Evolutionary conservation across 495 filamentous ascomycete genomes (phyloP).

Genomic region (Penicillium alfredii): DNA sequence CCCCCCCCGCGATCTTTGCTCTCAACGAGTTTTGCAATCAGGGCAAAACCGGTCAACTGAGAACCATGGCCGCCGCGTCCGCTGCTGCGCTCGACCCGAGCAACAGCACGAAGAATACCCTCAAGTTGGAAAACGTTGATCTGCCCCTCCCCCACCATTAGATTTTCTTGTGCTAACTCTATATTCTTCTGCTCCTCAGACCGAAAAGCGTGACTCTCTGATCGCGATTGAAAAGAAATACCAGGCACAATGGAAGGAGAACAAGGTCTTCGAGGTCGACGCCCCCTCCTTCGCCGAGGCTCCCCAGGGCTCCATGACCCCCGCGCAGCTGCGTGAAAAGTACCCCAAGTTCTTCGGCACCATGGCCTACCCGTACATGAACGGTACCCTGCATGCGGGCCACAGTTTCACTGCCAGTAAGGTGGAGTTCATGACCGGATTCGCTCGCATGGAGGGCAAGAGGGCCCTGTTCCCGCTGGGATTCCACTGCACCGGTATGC

Average conservation of each 20-base stretch:
- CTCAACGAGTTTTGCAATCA: slow-evolving; percentile 23
- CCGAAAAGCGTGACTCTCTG: slow-evolving; percentile 87
- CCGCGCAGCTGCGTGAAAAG: slow-evolving; percentile 68
- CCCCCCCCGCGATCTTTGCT: slow-evolving; percentile 30
- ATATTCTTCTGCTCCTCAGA: slow-evolving; percentile 41
- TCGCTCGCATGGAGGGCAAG: slow-evolving; percentile 84
- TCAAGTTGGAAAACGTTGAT: slow-evolving; percentile 67
- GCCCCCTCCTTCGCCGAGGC: slow-evolving; percentile 72
- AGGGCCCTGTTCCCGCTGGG: slow-evolving; percentile 81
- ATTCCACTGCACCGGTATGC: slow-evolving; percentile 96
- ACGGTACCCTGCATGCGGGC: slow-evolving; percentile 86
- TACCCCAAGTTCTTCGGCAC: slow-evolving; percentile 89
- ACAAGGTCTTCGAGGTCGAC: slow-evolving; percentile 74
- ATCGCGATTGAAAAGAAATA: slow-evolving; percentile 89
- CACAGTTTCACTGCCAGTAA: slow-evolving; percentile 88
- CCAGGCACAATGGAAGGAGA: slow-evolving; percentile 76
- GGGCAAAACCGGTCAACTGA: slow-evolving; percentile 14
- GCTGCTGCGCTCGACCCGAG: slow-evolving; percentile 53
- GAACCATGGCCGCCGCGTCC: slow-evolving; percentile 50
- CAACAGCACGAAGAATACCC: slow-evolving; percentile 58
- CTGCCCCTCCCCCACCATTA: slow-evolving; percentile 27
- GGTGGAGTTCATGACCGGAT: slow-evolving; percentile 82
- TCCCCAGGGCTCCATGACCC: slow-evolving; percentile 61
- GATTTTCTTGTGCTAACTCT: slow-evolving; percentile 17
- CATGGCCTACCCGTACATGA: slow-evolving; percentile 96